These are phyloP conservation scores for Pseudonitzschia multiseries DNA, from an alignment of 108 stramenopile genomes.

Conservation along the genomic window DNA sequence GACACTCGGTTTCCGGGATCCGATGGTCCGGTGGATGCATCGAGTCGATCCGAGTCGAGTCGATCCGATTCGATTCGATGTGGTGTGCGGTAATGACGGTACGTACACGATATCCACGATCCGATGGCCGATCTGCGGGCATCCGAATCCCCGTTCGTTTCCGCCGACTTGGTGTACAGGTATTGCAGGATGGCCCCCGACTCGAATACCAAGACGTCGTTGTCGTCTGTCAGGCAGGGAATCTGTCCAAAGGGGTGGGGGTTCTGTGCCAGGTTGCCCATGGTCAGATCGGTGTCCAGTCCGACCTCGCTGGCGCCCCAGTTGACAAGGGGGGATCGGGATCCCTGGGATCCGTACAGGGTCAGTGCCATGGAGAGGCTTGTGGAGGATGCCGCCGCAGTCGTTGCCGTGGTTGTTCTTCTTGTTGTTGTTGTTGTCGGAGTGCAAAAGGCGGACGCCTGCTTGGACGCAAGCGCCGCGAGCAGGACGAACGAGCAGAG, in stretches of 20 bases:
- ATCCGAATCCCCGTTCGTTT: conserved; percentile 16
- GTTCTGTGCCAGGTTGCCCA: conserved; percentile 67
- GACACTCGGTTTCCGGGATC: no score
- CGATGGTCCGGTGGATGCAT: no score
- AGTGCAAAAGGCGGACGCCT: neutral
- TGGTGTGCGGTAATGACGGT: no score
- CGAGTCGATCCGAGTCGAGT: neutral
- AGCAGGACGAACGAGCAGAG: neutral
- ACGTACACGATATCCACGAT: conserved; percentile 65
- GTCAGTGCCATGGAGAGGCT: conserved; percentile 17
- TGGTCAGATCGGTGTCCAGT: conserved; percentile 30
- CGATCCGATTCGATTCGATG: neutral
- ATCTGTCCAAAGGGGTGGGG: conserved; percentile 90
- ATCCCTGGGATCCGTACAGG: conserved; percentile 42
- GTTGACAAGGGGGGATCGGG: conserved; percentile 82
- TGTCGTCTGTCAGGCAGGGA: conserved; percentile 72
- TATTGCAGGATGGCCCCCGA: conserved; percentile 86
- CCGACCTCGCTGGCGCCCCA: conserved; percentile 79
- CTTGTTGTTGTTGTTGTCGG: neutral
- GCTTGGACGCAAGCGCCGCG: neutral
- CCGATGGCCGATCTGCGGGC: conserved; percentile 42
- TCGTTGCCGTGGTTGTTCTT: neutral
- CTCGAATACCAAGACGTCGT: conserved; percentile 79
- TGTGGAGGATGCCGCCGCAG: neutral
- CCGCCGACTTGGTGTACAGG: conserved; percentile 49